Conservation (phyloP, 306 rosid species). For the Vicia villosa region DNA sequence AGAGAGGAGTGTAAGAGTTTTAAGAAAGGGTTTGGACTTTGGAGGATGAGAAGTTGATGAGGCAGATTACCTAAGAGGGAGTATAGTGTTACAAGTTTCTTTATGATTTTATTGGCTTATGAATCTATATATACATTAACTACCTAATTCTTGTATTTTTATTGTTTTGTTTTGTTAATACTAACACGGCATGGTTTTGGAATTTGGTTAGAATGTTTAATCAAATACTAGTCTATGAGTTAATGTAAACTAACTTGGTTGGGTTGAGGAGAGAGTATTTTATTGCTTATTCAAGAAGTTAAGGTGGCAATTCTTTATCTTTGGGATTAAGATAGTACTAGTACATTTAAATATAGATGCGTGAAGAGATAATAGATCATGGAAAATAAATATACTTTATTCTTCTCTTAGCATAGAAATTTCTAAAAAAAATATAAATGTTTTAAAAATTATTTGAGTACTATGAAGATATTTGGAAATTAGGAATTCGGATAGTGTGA, state of each 20-base stretch:
- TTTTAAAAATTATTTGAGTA: not conserved
- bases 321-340: not conserved
- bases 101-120: not conserved
- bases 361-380: no score
- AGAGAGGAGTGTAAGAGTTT: not conserved
- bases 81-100: constrained; percentile 29
- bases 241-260: no score
- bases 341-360: not conserved
- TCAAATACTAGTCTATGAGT: no score
- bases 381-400: no score
- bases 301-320: not conserved
- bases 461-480: not conserved
- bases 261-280: not conserved
- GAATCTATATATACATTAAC: no score
- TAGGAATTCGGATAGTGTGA: no score
- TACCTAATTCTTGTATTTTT: no score
- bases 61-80: constrained; percentile 59
- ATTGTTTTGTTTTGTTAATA: no score
- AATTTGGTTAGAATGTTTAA: no score
- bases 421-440: no score
- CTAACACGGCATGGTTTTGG: no score
- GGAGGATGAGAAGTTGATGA: constrained; percentile 52
- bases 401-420: no score
- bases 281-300: not conserved
- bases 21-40: not conserved